These are phyloP conservation scores for Clavispora santaluciae DNA, from an alignment of 805 yeast genomes.

Conservation along the genomic window DNA sequence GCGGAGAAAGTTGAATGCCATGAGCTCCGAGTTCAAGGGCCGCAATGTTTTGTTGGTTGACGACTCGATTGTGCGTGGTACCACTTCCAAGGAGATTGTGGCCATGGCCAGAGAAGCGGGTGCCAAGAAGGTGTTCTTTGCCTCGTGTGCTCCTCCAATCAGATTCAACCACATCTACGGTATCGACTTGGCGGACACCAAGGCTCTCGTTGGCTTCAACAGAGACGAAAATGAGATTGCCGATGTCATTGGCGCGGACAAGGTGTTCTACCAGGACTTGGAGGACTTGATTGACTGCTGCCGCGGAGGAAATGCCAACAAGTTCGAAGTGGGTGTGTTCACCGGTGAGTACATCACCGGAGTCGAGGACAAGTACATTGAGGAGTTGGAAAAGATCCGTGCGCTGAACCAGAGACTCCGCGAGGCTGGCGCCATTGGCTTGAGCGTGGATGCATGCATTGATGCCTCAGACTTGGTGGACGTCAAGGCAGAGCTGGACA, in stretches of 20 bases:
- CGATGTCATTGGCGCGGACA: slow-evolving; percentile 79
- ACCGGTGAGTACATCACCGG: slow-evolving; percentile 96
- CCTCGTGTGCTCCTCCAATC: slow-evolving; percentile 98
- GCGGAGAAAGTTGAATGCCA: slow-evolving; percentile 91
- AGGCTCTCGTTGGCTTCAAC: slow-evolving; percentile 85
- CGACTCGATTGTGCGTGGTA: slow-evolving; percentile 96
- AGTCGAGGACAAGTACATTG: slow-evolving; percentile 74
- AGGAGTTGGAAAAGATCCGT: slow-evolving; percentile 76
- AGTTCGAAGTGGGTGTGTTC: slow-evolving; percentile 94
- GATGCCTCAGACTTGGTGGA: slow-evolving; percentile 48
- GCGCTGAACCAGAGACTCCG: slow-evolving; percentile 64
- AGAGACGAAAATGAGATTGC: slow-evolving; percentile 74
- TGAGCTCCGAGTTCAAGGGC: slow-evolving; percentile 86
- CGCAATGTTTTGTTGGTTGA: slow-evolving; percentile 87
- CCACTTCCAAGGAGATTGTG: slow-evolving; percentile 93
- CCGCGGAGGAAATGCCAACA: slow-evolving; percentile 43
- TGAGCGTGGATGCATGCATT: slow-evolving; percentile 38
- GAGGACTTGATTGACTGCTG: slow-evolving; percentile 83
- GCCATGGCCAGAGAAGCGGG: slow-evolving; percentile 99
- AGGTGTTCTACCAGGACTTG: slow-evolving; percentile 81
- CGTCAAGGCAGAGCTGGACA: slow-evolving; percentile 73
- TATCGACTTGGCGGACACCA: slow-evolving; percentile 93
- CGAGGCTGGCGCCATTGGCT: slow-evolving; percentile 34
- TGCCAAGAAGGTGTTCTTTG: slow-evolving; percentile 90
- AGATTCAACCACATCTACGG: slow-evolving; percentile 95